These are phyloP conservation scores for Sarocladium strictum DNA, from an alignment of 2,329 filamentous ascomycete species.

Conservation along the genomic window DNA sequence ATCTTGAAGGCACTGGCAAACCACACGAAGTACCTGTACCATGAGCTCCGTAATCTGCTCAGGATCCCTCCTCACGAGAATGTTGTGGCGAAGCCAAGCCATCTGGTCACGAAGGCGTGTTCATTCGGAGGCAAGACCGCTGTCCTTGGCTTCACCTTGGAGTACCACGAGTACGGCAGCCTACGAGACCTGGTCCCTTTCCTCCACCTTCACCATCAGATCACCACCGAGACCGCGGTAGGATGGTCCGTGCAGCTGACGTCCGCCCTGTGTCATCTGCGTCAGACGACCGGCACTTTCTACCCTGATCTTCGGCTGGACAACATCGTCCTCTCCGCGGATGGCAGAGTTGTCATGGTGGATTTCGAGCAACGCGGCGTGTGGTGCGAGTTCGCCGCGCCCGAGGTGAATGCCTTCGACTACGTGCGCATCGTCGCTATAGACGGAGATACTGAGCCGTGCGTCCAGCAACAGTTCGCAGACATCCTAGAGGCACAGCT, in stretches of 20 bases:
- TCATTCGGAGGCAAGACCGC: constrained; percentile 50
- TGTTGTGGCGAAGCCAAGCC: constrained; percentile 44
- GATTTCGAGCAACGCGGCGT: constrained; percentile 59
- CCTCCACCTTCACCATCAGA: constrained; percentile 37
- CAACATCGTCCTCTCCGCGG: constrained; percentile 48
- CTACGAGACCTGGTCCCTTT: constrained; percentile 50
- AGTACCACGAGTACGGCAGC: constrained; percentile 47
- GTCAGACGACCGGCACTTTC: constrained; percentile 37
- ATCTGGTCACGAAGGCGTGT: constrained; percentile 50
- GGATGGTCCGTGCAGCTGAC: constrained; percentile 50
- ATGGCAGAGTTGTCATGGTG: constrained; percentile 46
- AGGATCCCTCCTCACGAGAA: constrained; percentile 45
- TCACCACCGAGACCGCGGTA: constrained; percentile 35
- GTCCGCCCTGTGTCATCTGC: constrained; percentile 44
- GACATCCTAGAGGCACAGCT: constrained; percentile 36
- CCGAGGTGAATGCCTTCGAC: constrained; percentile 54
- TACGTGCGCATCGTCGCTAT: constrained; percentile 49
- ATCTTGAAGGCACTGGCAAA: constrained; percentile 55
- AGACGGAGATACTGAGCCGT: constrained; percentile 38
- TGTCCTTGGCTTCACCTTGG: constrained; percentile 50
- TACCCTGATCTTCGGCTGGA: constrained; percentile 56
- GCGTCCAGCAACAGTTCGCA: constrained; percentile 34
- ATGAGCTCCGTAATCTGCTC: constrained; percentile 52
- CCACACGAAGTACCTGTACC: constrained; percentile 54
- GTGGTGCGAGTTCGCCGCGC: constrained; percentile 56